Percentiles rank a stretch among this genome's conserved stretches.
phyloP scores from a whole-genome alignment of 2,329 filamentous ascomycete genomes.

The Aureobasidium sp. region DNA sequence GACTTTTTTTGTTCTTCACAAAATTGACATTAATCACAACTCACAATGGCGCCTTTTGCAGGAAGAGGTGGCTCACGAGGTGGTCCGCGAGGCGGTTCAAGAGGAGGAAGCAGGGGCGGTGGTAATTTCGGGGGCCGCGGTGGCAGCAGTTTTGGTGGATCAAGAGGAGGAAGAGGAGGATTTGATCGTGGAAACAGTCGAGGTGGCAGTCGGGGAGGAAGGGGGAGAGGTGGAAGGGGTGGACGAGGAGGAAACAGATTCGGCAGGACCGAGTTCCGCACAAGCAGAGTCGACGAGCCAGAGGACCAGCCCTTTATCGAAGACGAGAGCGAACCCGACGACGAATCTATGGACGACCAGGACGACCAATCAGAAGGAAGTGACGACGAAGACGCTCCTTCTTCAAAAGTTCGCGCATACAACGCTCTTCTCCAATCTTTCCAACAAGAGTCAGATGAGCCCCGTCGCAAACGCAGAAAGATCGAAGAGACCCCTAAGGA shows the following conservation, averaged over 20 bases:
- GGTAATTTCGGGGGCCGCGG: conserved; percentile 18
- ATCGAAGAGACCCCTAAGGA: conserved; percentile 35
- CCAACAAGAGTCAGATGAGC: conserved; percentile 37
- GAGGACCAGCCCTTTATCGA: conserved; percentile 22
- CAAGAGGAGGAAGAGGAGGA: conserved; percentile 20
- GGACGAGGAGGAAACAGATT: conserved; percentile 21
- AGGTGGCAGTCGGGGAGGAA: conserved; percentile 20
- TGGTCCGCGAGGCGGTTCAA: not conserved
- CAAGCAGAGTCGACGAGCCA: conserved; percentile 25
- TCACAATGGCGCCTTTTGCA: conserved; percentile 14
- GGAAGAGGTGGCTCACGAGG: conserved; percentile 10
- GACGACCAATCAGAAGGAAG: conserved; percentile 23
- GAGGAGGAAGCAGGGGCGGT: not conserved
- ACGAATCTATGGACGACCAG: conserved; percentile 22
- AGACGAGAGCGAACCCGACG: conserved; percentile 21
- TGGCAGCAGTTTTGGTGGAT: conserved; percentile 25
- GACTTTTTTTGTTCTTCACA: not conserved
- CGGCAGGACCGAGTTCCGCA: conserved; percentile 15
- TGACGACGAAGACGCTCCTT: conserved; percentile 26
- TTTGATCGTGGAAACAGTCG: conserved; percentile 27
- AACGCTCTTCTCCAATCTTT: conserved; percentile 51
- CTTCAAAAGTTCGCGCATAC: conserved; percentile 40
- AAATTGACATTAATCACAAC: not conserved
- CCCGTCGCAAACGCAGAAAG: conserved; percentile 48
- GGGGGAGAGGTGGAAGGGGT: conserved; percentile 18